Evolutionary conservation across 164 flowering plant genomes (phyloP), one percentile per base, ranked within the genome.

Genomic region (Vitis riparia): DNA sequence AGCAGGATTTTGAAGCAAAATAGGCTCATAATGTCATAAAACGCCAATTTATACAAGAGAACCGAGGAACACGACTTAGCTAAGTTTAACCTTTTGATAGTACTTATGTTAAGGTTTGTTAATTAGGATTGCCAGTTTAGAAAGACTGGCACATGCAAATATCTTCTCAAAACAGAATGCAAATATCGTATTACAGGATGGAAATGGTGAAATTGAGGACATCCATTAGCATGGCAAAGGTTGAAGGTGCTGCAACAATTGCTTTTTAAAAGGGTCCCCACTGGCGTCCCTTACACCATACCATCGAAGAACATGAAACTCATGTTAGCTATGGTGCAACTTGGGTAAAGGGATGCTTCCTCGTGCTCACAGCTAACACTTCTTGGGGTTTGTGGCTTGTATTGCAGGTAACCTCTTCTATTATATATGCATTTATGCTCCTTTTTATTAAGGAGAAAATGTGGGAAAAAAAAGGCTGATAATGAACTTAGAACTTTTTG

Each of bases 241-340:
- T 74, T 32, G 74, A 55, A 7, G 84, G 78, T 27, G 81, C 68
- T 3, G 53, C 70, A 11, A 62, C 63, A 47, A 70, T 81, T 17
- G 66, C 76, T 49, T 81, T 81, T 12, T 78, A 78, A 63, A 44
- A 62, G n/a, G 84, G 81, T 3, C 81, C 81, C 23, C 65, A 68
- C 1, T 72, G 77, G 44, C 66, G 67, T 11, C 76, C 74, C 27
- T 55, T 69, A 2, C 0, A 1, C 44, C 63, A 44, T 67, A 15
- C 1, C n/a, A 53, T 3, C 44, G 58, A 71, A 10, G 55, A 57
- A 2, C 63, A 61, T 61, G 14, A 15, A 12, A 3, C 37, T 61
- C 64, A 69, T 51, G 61, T 32, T 32, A 30, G 51, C n/a, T 52
- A 47, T 37, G 19, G 50, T 2, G 44, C 55, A 32, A 16, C 48